Percentiles rank a stretch among this genome's conserved stretches.
Conservation (phyloP, 371 early-diverging fungal species). For the Mortierella sp. region DNA sequence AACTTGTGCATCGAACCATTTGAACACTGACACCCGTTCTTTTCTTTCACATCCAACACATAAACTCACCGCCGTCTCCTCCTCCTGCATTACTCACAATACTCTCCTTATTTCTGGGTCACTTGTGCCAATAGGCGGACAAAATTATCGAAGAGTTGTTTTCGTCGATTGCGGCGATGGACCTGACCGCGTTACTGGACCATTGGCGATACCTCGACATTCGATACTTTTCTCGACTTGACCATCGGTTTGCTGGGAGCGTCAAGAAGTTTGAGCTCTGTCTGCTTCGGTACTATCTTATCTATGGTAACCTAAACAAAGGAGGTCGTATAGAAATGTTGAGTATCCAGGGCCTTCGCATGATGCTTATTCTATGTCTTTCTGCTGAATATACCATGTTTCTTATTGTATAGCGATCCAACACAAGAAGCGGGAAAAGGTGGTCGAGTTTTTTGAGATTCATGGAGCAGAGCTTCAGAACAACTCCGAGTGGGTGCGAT, state of each 20-base stretch:
- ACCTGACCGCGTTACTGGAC: conserved; percentile 69
- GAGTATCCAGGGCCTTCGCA: too few species aligned
- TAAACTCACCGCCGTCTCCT: neutral
- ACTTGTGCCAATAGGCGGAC: conserved; percentile 62
- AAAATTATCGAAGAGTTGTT: conserved; percentile 77
- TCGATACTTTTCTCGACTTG: conserved; percentile 77
- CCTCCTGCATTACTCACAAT: neutral
- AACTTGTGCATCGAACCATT: too few species aligned
- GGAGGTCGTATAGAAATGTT: neutral
- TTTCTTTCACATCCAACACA: too few species aligned
- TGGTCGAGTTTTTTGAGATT: conserved; percentile 73
- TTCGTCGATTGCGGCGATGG: conserved; percentile 65
- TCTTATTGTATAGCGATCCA: conserved; percentile 63
- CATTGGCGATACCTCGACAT: conserved; percentile 77
- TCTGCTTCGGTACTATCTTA: conserved; percentile 72
- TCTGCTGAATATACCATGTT: neutral
- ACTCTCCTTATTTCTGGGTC: neutral
- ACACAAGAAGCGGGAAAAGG: conserved; percentile 70
- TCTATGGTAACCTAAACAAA: conserved; percentile 63
- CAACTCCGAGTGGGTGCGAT: conserved; percentile 74
- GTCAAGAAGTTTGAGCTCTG: conserved; percentile 77
- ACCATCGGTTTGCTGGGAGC: conserved; percentile 72
- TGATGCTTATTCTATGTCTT: neutral
- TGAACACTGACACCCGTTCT: too few species aligned
- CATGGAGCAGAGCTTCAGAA: conserved; percentile 73